Base-by-base conservation (phyloP, 208 protist species). In the Naegleria gruberi region DNA sequence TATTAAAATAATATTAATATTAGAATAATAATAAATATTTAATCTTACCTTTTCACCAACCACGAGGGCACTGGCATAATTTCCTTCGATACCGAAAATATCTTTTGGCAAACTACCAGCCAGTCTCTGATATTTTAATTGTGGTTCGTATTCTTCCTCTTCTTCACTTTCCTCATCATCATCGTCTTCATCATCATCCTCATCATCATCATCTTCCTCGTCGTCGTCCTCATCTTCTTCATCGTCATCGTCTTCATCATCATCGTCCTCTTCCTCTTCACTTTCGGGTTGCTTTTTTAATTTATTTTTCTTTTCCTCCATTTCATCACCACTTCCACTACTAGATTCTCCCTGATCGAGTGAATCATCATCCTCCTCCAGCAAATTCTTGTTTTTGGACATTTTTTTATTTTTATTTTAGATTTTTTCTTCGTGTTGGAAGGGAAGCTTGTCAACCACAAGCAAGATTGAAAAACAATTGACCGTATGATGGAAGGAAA, bases 61-160 rank as follows among this genome's bases (percentile, higher is more conserved):
- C 34, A 40, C 87, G 26, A 77, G 17, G 7, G 65, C 65, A n/a
- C 37, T 55, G 17, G 57, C 65, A 87, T 86, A 43, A 44, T 57
- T 85, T 44, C 40, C 65, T 86, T 85, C 23, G 74, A 37, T 46
- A 41, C 6, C 19, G 34, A 43, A 41, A 74, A 65, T 40, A 43
- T 90, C 87, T 42, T 86, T 57, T 19, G 40, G 10, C 15, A 92
- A 15, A 19, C 40, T 44, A 8, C 45, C 89, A 41, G 41, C 90
- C 0, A 92, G 26, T 34, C 91, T n/a, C 81, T 87, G 88, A 77
- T 92, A 92, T 90, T 92, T 92, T 44, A 92, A 88, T 51, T 91
- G 34, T 47, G 91, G 91, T 86, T 92, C 91, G 5, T 55, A 34
- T 45, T 90, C 88, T 42, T 90, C 88, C 10, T 73, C 43, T 0